Base-by-base conservation (phyloP, 805 yeast genomes). In the Saccharomyces kudriavzevii region DNA sequence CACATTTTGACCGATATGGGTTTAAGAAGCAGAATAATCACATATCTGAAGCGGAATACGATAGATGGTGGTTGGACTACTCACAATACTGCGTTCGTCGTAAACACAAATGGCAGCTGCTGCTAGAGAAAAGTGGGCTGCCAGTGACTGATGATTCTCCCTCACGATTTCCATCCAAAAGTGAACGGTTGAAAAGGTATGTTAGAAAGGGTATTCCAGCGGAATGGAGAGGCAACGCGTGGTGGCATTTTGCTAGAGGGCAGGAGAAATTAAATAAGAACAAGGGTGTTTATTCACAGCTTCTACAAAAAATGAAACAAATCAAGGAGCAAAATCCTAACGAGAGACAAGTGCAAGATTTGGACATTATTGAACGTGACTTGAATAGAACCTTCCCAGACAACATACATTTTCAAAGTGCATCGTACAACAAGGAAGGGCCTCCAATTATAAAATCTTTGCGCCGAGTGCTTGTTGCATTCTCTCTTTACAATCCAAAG, bases 141-240 rank as follows among this genome's bases (percentile, higher is more conserved):
- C 66, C 75, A 5, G 59, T 70, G 10, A 67, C 72, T 4, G 70
- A 75, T 48, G 81, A 77, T 31, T 70, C 68, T 5, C 94, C 95
- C 0, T 71, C 75, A 0, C 69, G 89, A 58, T 89, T 85, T 59
- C 96, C 96, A 0, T 82, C 92, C 1, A 79, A 79, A 56, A 85
- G 90, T 2, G 91, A 85, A 54, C 89, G 86, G 60, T 74, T 89
- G 58, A 85, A 87, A 63, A 78, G 95, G 54, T 84, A 88, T 62
- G 81, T 94, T 11, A 78, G 97, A 53, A 87, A 87, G 66, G 99
- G 99, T 11, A 84, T 92, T 10, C 98, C 99, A 0, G 91, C 96
- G 0, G 97, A 89, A 66, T 92, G 97, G 97, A 75, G 99, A 59
- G 99, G 99, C 1, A 80, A 81, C 59, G 97, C 97, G 0, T 92